A percentile compares a stretch with the other conserved stretches of the same genome.
These are phyloP conservation scores for Eucalyptus regnans DNA, from an alignment of 345 rosid species.

Conservation along the genomic window DNA sequence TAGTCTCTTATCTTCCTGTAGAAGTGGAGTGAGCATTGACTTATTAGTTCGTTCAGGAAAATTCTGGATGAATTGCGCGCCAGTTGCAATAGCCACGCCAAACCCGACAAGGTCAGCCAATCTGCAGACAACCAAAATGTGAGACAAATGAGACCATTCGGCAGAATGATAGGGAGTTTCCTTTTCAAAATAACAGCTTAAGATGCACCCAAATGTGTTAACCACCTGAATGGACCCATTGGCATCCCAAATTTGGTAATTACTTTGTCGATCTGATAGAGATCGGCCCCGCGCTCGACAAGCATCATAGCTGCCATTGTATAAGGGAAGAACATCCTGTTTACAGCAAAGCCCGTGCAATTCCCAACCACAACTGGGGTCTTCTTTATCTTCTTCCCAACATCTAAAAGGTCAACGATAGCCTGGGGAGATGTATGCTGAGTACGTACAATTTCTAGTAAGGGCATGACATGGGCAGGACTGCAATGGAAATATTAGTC, in stretches of 20 bases:
- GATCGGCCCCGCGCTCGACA: constrained; percentile 75
- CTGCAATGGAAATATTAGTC: constrained; percentile 28
- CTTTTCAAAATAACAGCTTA: not conserved
- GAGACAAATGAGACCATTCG: not conserved
- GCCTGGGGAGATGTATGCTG: constrained; percentile 79
- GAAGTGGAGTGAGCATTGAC: constrained; percentile 71
- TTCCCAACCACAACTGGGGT: constrained; percentile 94
- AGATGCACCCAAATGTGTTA: not conserved
- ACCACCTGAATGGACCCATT: constrained; percentile 94
- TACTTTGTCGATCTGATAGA: constrained; percentile 61
- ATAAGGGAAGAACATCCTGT: constrained; percentile 97
- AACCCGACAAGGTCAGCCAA: constrained; percentile 86
- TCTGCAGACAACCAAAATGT: constrained; percentile 22
- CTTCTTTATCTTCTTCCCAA: constrained; percentile 87
- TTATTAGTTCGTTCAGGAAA: constrained; percentile 78
- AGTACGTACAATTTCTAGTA: constrained; percentile 87
- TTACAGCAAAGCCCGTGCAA: constrained; percentile 98
- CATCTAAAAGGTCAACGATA: constrained; percentile 78
- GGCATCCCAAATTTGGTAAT: constrained; percentile 96
- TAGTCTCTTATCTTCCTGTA: constrained; percentile 93
- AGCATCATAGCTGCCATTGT: constrained; percentile 75
- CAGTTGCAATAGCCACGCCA: constrained; percentile 85
- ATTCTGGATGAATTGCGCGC: constrained; percentile 60
- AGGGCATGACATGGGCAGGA: constrained; percentile 97
- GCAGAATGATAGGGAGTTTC: not conserved